phyloP scores from a whole-genome alignment of 345 rosid genomes.

The Rhodamnia argentea region DNA sequence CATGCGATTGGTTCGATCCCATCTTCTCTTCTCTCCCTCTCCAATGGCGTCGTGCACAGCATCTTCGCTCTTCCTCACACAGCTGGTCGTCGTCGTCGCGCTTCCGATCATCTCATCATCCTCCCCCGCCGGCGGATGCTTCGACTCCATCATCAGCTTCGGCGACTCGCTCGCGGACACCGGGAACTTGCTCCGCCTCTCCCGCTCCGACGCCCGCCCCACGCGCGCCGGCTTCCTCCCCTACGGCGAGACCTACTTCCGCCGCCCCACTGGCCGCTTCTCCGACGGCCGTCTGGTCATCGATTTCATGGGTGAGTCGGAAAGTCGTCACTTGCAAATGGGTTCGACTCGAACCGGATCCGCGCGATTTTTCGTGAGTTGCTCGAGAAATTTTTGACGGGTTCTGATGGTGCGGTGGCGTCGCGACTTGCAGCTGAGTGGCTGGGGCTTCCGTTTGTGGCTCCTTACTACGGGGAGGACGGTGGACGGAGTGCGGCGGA shows the following conservation, averaged over 20 bases:
- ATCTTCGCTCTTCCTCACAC: neutral
- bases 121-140: neutral
- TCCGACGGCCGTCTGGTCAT: constrained; percentile 48
- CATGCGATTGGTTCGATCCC: neutral
- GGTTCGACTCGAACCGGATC: neutral
- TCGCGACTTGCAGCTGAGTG: constrained; percentile 18
- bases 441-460: constrained; percentile 25
- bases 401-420: neutral
- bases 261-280: constrained; percentile 30
- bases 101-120: neutral
- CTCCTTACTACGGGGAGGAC: constrained; percentile 21
- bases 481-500: constrained; percentile 1
- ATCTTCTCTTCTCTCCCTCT: neutral
- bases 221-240: constrained; percentile 22
- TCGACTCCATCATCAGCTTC: constrained; percentile 38
- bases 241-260: constrained; percentile 36
- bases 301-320: constrained; percentile 34
- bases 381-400: neutral
- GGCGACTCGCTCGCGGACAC: constrained; percentile 54
- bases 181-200: constrained; percentile 17
- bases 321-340: neutral
- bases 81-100: neutral
- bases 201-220: constrained; percentile 1
- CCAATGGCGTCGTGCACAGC: neutral
- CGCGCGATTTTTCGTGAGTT: neutral